Conservation (phyloP, 2,329 filamentous ascomycete species). For the Pseudogymnoascus sp. region DNA sequence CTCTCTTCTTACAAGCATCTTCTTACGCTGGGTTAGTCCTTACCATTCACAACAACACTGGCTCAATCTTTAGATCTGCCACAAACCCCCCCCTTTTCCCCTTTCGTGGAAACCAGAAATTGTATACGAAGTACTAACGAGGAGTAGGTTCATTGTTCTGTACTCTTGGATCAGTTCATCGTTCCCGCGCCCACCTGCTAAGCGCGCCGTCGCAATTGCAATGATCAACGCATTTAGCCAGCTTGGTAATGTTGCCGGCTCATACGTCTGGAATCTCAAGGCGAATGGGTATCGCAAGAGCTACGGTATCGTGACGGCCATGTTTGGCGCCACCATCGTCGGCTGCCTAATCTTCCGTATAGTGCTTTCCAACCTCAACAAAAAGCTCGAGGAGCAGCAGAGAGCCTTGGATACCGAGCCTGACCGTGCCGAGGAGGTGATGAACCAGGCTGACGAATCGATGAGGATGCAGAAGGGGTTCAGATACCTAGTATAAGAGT, state of each 20-base stretch:
- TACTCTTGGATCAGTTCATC: slow-evolving; percentile 47
- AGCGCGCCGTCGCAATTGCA: slow-evolving; percentile 18
- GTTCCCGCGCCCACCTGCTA: slow-evolving; percentile 18
- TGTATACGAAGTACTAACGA: neutral
- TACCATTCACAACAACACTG: slow-evolving; percentile 37
- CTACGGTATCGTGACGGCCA: slow-evolving; percentile 57
- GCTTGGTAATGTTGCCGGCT: slow-evolving; percentile 52
- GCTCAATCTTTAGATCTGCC: too few relatives aligned
- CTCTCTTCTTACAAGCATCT: slow-evolving; percentile 28
- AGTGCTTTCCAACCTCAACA: slow-evolving; percentile 41
- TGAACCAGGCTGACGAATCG: slow-evolving; percentile 38
- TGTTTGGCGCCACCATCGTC: slow-evolving; percentile 53
- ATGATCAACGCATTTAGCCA: slow-evolving; percentile 24
- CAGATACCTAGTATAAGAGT: slow-evolving; percentile 37
- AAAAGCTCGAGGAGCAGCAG: slow-evolving; percentile 38
- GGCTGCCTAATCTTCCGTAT: slow-evolving; percentile 44
- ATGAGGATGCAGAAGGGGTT: slow-evolving; percentile 41
- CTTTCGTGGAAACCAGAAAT: neutral
- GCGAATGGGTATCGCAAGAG: slow-evolving; percentile 56
- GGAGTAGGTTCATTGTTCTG: slow-evolving; percentile 43
- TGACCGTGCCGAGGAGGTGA: slow-evolving; percentile 36
- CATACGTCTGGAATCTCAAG: slow-evolving; percentile 54
- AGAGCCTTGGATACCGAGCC: slow-evolving; percentile 31
- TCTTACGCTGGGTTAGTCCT: slow-evolving; percentile 42
- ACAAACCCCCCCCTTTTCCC: neutral